phyloP scores from a whole-genome alignment of 2,329 filamentous ascomycete species.

The Phyllosticta ampelicida region DNA sequence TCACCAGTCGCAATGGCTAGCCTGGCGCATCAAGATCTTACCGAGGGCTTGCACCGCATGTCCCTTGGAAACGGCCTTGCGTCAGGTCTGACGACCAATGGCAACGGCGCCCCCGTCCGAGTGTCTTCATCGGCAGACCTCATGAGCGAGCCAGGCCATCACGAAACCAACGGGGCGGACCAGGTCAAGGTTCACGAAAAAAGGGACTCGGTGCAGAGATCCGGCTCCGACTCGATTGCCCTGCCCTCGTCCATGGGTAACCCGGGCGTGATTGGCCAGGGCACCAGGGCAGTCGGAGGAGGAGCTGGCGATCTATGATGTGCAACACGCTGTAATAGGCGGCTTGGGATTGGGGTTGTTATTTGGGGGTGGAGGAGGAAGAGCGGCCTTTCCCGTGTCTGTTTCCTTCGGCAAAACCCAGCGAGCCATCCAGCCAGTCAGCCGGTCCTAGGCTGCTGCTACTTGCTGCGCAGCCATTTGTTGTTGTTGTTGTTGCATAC shows the following conservation, averaged over 20 bases:
- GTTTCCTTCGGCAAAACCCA: neutral
- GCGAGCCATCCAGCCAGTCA: neutral
- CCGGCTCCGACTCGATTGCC: neutral
- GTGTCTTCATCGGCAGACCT: neutral
- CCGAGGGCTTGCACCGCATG: conserved; percentile 4
- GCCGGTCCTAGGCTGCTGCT: too few relatives aligned
- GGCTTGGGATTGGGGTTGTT: neutral
- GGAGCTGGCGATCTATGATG: neutral
- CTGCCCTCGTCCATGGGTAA: neutral
- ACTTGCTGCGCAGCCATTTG: neutral
- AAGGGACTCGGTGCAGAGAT: conserved; percentile 7
- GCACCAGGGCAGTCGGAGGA: neutral
- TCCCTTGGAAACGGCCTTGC: neutral
- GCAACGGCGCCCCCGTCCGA: neutral
- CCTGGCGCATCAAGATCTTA: neutral
- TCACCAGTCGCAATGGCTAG: neutral
- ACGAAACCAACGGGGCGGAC: neutral
- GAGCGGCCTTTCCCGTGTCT: neutral
- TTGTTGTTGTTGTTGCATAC: neutral
- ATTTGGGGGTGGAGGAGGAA: neutral
- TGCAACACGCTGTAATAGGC: neutral
- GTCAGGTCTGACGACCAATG: neutral
- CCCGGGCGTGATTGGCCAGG: conserved; percentile 6
- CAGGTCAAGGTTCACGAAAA: conserved; percentile 1
- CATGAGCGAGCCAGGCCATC: neutral